These are phyloP conservation scores for Sechiopsis laciniata DNA, from an alignment of 306 rosid genomes.

Conservation along the genomic window DNA sequence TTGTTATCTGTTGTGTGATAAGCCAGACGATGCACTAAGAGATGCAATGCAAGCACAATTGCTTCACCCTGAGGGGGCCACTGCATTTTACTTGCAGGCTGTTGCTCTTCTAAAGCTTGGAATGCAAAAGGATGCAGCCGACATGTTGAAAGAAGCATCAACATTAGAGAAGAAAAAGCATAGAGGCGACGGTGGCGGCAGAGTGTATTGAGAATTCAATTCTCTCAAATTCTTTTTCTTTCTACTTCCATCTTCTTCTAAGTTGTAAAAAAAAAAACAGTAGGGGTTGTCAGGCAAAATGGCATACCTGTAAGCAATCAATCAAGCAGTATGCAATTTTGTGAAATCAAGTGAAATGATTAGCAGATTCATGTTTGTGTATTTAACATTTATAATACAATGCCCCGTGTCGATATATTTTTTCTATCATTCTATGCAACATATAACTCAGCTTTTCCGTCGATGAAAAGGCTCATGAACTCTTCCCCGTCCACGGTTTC, in stretches of 20 bases:
- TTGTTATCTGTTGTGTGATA: slow-evolving; percentile 62
- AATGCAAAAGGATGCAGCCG: slow-evolving; percentile 66
- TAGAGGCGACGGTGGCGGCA: slow-evolving; percentile 42
- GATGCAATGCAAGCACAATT: slow-evolving; percentile 84
- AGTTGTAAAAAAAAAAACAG: not conserved
- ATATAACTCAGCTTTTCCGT: slow-evolving; percentile 79
- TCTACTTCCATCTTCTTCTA: not conserved
- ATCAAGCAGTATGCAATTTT: slow-evolving; percentile 28
- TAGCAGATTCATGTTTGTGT: slow-evolving; percentile 43
- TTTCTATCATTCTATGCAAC: slow-evolving; percentile 43
- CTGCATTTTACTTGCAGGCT: slow-evolving; percentile 80
- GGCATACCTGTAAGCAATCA: slow-evolving; percentile 14
- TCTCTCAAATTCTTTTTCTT: slow-evolving; percentile 5
- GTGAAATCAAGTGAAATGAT: slow-evolving; percentile 38
- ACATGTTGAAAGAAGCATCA: slow-evolving; percentile 66
- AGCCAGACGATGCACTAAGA: slow-evolving; percentile 69
- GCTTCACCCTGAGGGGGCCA: slow-evolving; percentile 63
- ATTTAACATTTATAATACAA: slow-evolving; percentile 35
- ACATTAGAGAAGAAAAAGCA: slow-evolving; percentile 55
- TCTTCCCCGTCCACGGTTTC: slow-evolving; percentile 96
- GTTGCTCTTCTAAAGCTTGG: slow-evolving; percentile 74
- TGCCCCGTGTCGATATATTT: not conserved
- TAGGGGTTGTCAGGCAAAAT: slow-evolving; percentile 10
- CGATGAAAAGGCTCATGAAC: slow-evolving; percentile 91
- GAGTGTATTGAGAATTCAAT: slow-evolving; percentile 26